Percentiles rank a stretch among this genome's conserved stretches.
These are phyloP conservation scores for Aspergillus heteromorphus DNA, from an alignment of 495 filamentous ascomycete genomes.

Conservation along the genomic window DNA sequence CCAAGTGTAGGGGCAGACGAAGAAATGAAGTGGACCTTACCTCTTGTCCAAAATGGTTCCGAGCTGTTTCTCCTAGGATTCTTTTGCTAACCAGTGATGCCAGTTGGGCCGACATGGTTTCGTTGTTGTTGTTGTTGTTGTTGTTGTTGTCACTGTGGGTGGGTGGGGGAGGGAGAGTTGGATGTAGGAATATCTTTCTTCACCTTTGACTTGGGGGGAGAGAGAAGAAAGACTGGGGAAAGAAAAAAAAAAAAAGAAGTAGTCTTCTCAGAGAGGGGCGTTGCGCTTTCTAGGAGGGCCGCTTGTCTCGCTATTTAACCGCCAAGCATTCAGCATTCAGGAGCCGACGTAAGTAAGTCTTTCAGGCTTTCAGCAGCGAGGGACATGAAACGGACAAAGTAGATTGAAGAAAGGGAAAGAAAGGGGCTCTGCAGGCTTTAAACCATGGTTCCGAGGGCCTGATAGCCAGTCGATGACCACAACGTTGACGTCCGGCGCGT, in stretches of 20 bases:
- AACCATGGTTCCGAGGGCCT: not conserved
- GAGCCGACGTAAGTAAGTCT: not conserved
- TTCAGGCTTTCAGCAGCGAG: too few relatives aligned
- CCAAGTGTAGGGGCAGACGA: not conserved
- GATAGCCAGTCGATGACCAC: not conserved
- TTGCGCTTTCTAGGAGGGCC: not conserved
- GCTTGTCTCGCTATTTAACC: not conserved
- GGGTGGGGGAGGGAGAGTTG: not conserved
- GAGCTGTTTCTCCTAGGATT: conserved; percentile 58
- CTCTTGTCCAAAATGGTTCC: conserved; percentile 64
- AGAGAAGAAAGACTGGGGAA: not conserved
- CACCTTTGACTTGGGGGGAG: not conserved
- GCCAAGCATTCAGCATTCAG: not conserved
- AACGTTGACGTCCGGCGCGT: not conserved
- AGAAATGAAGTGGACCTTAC: conserved; percentile 33
- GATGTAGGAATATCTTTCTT: not conserved
- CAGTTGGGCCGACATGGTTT: conserved; percentile 48
- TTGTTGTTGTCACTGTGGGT: not conserved
- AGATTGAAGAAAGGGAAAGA: not conserved
- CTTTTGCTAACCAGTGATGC: conserved; percentile 57
- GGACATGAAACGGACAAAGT: not conserved
- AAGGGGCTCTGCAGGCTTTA: not conserved
- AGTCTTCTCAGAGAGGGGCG: not conserved
- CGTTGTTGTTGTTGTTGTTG: not conserved
- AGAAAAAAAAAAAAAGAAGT: not conserved